Conservation (phyloP, 2,329 filamentous ascomycete genomes). For the Colletotrichum cereale region DNA sequence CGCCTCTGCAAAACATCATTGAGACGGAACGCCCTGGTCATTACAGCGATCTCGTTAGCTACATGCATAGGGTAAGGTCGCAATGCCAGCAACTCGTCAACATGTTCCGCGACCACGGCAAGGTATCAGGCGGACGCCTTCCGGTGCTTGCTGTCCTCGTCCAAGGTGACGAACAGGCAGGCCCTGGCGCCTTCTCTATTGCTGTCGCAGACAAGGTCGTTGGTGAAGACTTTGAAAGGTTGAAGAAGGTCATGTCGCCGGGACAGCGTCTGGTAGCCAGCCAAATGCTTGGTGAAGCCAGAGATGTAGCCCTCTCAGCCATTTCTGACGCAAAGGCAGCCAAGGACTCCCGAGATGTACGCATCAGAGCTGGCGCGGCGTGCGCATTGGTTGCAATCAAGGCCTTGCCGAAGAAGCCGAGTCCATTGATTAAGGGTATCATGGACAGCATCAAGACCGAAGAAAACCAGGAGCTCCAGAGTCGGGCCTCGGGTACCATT, state of each 20-base stretch:
- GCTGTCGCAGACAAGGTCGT: conserved; percentile 89
- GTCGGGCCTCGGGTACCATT: conserved; percentile 86
- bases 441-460: conserved; percentile 99
- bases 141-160: conserved; percentile 90
- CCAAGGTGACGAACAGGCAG: conserved; percentile 91
- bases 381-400: conserved; percentile 90
- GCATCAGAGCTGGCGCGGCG: conserved; percentile 87
- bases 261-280: conserved; percentile 88
- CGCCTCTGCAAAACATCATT: conserved; percentile 78
- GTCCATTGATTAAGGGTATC: conserved; percentile 91
- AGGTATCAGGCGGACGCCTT: conserved; percentile 80
- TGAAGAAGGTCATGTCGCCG: conserved; percentile 90
- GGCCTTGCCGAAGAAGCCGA: conserved; percentile 91
- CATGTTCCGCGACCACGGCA: conserved; percentile 91
- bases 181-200: conserved; percentile 92
- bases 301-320: conserved; percentile 75
- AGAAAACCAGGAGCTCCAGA: conserved; percentile 89
- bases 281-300: conserved; percentile 83
- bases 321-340: conserved; percentile 84
- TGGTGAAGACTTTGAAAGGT: conserved; percentile 84
- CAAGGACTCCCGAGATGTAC: conserved; percentile 86
- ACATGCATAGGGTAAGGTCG: conserved; percentile 87
- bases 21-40: conserved; percentile 84
- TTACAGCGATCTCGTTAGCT: conserved; percentile 92
- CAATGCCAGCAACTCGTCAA: conserved; percentile 93